phyloP scores from a whole-genome alignment of 495 filamentous ascomycete species.

The Cladorrhinum samala region DNA sequence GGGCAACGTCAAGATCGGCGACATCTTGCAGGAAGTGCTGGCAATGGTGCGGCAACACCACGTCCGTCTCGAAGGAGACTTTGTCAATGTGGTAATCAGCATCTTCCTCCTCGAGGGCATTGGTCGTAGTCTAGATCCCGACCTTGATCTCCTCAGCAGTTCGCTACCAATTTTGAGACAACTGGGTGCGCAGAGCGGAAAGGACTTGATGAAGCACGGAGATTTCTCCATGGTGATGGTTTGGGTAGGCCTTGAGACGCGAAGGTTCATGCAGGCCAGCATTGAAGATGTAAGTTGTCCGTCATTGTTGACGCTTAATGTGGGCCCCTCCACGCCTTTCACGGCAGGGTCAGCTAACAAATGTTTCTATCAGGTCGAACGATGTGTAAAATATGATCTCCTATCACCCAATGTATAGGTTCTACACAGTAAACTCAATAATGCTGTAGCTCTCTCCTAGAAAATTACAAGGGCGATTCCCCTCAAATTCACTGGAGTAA shows the following conservation, averaged over 20 bases:
- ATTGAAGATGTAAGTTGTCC: slow-evolving; percentile 66
- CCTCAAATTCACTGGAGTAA: too few species aligned
- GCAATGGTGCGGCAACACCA: slow-evolving; percentile 90
- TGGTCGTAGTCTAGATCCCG: slow-evolving; percentile 76
- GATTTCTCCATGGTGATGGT: slow-evolving; percentile 92
- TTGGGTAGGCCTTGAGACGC: slow-evolving; percentile 86
- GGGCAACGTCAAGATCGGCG: slow-evolving; percentile 93
- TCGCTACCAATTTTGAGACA: slow-evolving; percentile 87
- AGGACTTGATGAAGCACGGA: slow-evolving; percentile 58
- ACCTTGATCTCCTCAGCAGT: slow-evolving; percentile 78
- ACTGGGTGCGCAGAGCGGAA: slow-evolving; percentile 72
- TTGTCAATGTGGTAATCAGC: slow-evolving; percentile 95
- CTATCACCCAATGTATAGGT: slow-evolving; percentile 71
- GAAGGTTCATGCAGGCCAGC: slow-evolving; percentile 79
- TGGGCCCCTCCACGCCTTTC: too few species aligned
- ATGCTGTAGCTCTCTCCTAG: too few species aligned
- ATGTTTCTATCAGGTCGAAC: slow-evolving; percentile 49
- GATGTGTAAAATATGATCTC: slow-evolving; percentile 77
- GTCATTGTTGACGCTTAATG: background rate
- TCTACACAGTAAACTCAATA: too few species aligned
- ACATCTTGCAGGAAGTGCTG: slow-evolving; percentile 84
- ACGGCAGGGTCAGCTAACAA: too few species aligned
- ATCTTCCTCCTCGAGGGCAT: slow-evolving; percentile 94
- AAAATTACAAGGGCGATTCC: too few species aligned
- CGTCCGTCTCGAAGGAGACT: slow-evolving; percentile 93